These are phyloP conservation scores for Mycena citricolor DNA, from an alignment of 1,284 basidiomycete genomes.

Conservation along the genomic window DNA sequence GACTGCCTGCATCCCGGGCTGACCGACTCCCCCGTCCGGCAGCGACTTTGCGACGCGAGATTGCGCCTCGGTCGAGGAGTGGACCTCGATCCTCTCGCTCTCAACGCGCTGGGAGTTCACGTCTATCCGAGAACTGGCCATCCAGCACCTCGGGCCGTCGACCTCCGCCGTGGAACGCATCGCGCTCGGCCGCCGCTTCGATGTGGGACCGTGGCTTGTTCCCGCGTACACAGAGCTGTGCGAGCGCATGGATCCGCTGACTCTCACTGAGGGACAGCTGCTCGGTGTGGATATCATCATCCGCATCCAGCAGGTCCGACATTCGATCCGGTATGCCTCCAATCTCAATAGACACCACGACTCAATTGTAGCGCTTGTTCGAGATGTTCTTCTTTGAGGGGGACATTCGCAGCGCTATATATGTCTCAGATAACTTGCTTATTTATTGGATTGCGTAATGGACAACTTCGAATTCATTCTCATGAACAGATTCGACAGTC, in stretches of 20 bases:
- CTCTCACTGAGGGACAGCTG: conserved; percentile 15
- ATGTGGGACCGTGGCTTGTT: conserved; percentile 34
- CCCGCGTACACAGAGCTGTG: conserved; percentile 38
- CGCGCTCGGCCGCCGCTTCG: conserved; percentile 32
- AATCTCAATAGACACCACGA: conserved; percentile 21
- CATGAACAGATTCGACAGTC: no score
- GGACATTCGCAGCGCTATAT: no score
- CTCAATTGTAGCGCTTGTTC: conserved; percentile 14
- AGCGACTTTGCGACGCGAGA: conserved; percentile 33
- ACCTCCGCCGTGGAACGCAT: conserved; percentile 36
- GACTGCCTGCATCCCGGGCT: background rate
- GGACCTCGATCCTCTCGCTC: conserved; percentile 39
- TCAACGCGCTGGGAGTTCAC: conserved; percentile 35
- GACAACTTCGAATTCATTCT: no score
- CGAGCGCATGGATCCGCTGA: conserved; percentile 20
- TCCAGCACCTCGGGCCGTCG: conserved; percentile 31
- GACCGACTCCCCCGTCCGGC: conserved; percentile 1
- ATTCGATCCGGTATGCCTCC: conserved; percentile 14
- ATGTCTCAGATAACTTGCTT: no score
- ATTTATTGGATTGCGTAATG: no score
- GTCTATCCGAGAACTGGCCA: conserved; percentile 34
- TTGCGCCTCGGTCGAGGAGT: conserved; percentile 34
- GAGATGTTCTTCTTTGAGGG: conserved; percentile 16
- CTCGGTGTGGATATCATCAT: conserved; percentile 18
- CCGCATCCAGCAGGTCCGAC: conserved; percentile 18